These are phyloP conservation scores for Cytospora piceicola DNA, from an alignment of 2,329 filamentous ascomycete species.

Conservation along the genomic window DNA sequence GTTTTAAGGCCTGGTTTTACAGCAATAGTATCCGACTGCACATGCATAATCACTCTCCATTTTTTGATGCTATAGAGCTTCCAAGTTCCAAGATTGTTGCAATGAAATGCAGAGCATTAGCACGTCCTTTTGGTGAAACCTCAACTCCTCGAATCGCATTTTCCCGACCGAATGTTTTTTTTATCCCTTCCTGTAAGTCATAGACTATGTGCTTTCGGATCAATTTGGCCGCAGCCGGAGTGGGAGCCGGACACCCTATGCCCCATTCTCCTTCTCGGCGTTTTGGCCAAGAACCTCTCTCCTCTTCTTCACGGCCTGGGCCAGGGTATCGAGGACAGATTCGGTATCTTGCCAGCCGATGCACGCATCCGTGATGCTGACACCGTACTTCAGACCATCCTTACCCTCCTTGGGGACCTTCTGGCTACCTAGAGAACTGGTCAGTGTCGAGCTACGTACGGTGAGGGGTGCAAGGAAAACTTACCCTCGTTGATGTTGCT, in stretches of 20 bases:
- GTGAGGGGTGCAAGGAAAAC: slow-evolving; percentile 33
- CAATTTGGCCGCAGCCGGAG: slow-evolving; percentile 23
- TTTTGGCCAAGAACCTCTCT: slow-evolving; percentile 51
- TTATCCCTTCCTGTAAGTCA: not conserved
- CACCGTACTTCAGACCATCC: slow-evolving; percentile 83
- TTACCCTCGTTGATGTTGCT: slow-evolving; percentile 92
- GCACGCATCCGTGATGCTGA: slow-evolving; percentile 97
- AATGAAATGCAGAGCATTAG: not conserved
- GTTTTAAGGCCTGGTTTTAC: not conserved
- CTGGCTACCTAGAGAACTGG: slow-evolving; percentile 67
- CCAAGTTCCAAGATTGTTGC: not conserved
- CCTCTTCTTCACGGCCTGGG: slow-evolving; percentile 77
- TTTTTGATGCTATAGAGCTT: not conserved
- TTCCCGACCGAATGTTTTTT: not conserved
- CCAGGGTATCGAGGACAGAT: slow-evolving; percentile 74
- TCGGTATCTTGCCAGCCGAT: slow-evolving; percentile 94
- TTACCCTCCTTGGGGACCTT: slow-evolving; percentile 90
- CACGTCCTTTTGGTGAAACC: not conserved
- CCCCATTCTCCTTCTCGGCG: slow-evolving; percentile 30
- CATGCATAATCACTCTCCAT: not conserved
- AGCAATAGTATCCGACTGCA: not conserved
- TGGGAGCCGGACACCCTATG: slow-evolving; percentile 25
- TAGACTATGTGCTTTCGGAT: not conserved
- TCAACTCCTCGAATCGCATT: slow-evolving; percentile 16
- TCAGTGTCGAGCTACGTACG: slow-evolving; percentile 34